Evolutionary conservation across 1,139 yeast species (phyloP).

Genomic region (Scheffersomyces illinoinensis): DNA sequence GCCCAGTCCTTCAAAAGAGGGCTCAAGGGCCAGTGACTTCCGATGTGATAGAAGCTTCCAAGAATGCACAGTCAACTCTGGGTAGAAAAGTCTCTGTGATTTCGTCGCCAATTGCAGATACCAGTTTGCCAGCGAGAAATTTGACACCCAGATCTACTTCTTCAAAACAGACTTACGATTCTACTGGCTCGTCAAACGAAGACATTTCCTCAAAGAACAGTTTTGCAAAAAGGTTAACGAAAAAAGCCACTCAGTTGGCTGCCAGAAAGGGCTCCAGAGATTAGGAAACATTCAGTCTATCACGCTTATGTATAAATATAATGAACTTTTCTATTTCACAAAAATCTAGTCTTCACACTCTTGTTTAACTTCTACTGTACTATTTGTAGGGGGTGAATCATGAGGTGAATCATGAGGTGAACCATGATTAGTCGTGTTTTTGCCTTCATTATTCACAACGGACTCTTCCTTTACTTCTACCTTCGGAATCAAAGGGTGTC

Average conservation of each 20-base stretch:
- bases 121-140: neutral
- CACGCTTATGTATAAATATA: neutral
- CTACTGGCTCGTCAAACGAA: conserved; percentile 10
- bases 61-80: neutral
- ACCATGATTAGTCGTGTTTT: conserved; percentile 9
- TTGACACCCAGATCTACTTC: neutral
- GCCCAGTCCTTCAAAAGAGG: conserved; percentile 61
- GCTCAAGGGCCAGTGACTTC: neutral
- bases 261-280: conserved; percentile 15
- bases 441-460: conserved; percentile 5
- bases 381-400: neutral
- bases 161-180: conserved; percentile 6
- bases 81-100: neutral
- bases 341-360: neutral
- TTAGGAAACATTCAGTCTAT: conserved; percentile 1
- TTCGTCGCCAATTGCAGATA: conserved; percentile 1
- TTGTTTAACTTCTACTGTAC: neutral
- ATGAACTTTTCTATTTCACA: neutral
- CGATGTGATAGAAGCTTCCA: neutral
- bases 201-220: conserved; percentile 19
- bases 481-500: conserved; percentile 10
- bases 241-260: conserved; percentile 34
- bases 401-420: neutral
- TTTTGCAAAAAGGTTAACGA: conserved; percentile 29
- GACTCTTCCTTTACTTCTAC: conserved; percentile 3